Evolutionary conservation across 176 grass and related monocot species (phyloP).

Genomic region (Juncus inflexus): DNA sequence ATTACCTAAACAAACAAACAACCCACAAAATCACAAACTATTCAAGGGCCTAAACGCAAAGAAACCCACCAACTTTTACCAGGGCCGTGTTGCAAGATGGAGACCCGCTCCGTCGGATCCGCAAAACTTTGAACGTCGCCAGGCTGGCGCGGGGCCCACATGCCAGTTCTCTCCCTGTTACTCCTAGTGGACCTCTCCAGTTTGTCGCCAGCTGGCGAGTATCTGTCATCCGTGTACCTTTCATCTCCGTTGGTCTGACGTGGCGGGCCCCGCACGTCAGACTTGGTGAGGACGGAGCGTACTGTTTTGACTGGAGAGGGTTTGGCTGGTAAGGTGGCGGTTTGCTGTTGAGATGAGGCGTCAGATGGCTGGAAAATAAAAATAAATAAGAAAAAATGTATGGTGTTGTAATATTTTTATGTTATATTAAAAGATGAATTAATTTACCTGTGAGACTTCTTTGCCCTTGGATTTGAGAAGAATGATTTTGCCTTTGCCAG

Average conservation of each 20-base stretch:
- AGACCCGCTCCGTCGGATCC: conserved; percentile 40
- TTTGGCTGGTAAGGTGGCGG: conserved; percentile 31
- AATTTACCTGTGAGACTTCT: conserved; percentile 61
- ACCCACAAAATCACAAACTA: not conserved
- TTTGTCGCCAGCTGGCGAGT: conserved; percentile 50
- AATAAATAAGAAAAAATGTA: conserved; percentile 20
- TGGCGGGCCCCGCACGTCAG: conserved; percentile 51
- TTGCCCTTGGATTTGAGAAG: conserved; percentile 78
- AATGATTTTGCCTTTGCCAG: conserved; percentile 70
- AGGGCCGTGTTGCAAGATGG: conserved; percentile 41
- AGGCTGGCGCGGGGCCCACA: conserved; percentile 78
- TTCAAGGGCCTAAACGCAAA: not conserved
- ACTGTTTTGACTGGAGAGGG: conserved; percentile 38
- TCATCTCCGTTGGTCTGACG: conserved; percentile 56
- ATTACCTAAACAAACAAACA: conserved; percentile 35
- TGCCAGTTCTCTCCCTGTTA: conserved; percentile 86
- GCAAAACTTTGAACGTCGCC: conserved; percentile 45
- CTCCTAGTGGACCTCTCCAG: conserved; percentile 64
- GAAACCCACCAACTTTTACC: conserved; percentile 29
- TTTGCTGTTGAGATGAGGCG: conserved; percentile 38
- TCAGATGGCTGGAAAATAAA: conserved; percentile 45
- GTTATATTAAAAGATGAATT: too few relatives aligned
- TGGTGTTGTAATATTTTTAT: too few relatives aligned
- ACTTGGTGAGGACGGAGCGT: conserved; percentile 51
- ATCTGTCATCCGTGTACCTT: conserved; percentile 61